Evolutionary conservation across 768 basidiomycete species (phyloP), one percentile per base, ranked within the genome.

Genomic region (Lentinula sp.): DNA sequence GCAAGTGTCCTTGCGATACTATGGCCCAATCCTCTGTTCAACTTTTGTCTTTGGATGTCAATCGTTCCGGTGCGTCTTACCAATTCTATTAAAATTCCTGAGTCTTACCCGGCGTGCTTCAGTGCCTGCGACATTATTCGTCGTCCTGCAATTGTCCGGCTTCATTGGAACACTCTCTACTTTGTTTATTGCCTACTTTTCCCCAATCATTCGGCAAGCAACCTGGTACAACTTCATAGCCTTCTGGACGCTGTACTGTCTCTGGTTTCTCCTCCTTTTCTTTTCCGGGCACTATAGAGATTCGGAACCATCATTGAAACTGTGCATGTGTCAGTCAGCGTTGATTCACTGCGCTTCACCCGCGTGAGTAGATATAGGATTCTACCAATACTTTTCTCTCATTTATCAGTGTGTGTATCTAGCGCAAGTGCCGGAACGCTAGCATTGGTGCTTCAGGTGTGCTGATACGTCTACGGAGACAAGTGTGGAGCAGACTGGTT

Each of bases 171-270:
- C 51, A 13, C 28, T 53, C 1, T 53, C 21, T 11, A 53, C 31
- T 34, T 16, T 53, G 32, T n/a, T 9, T n/a, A 39, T 39, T 39
- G 51, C 51, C 13, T 34, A 34, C 5, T 21, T 53, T 21, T 53
- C 51, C 3, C 37, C 51, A 5, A 16, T 34, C 31, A 35, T 7
- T n/a, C 51, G 51, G n/a, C 51, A 53, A 34, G 32, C 37, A 15
- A 71, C 73, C 5, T 76, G 72, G 66, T 74, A 71, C 63, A 74
- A 70, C 62, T 76, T 75, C 57, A 72, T 71, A 61, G 57, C 70
- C 21, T 68, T 71, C 1, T 77, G 76, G 75, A 71, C 72, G n/a
- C 63, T 74, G 11, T 75, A 70, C 45, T 71, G 74, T 32, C 32
- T 73, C 31, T 75, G 74, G 16, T 76, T 73, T 64, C 65, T 69